A percentile compares a stretch with the other conserved stretches of the same genome.
Conservation (phyloP, 805 yeast species). For the Groenewaldozyma salmanticensis region DNA sequence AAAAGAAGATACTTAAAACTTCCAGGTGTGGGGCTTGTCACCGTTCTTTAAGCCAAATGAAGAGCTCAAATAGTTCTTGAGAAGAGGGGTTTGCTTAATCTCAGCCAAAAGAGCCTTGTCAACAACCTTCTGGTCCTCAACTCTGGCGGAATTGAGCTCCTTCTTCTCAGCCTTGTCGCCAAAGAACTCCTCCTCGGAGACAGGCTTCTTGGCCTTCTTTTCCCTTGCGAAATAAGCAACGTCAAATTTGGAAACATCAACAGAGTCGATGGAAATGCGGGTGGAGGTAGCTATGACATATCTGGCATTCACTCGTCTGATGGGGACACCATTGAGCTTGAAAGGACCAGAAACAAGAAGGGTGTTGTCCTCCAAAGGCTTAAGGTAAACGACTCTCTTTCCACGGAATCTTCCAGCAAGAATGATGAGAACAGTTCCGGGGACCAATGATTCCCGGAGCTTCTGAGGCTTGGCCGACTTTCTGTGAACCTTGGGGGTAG, state of each 20-base stretch:
- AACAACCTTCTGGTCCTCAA: slow-evolving; percentile 92
- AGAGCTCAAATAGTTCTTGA: slow-evolving; percentile 92
- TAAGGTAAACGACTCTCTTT: slow-evolving; percentile 97
- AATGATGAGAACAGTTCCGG: slow-evolving; percentile 95
- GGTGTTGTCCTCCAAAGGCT: slow-evolving; percentile 96
- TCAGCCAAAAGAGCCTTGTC: slow-evolving; percentile 87
- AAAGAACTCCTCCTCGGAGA: slow-evolving; percentile 83
- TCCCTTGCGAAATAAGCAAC: slow-evolving; percentile 96
- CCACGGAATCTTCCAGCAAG: slow-evolving; percentile 99
- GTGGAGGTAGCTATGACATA: slow-evolving; percentile 99
- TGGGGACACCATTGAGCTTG: slow-evolving; percentile 99
- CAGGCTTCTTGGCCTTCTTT: slow-evolving; percentile 69
- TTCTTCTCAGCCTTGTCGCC: slow-evolving; percentile 67
- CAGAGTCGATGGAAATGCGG: slow-evolving; percentile 66
- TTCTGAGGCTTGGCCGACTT: slow-evolving; percentile 88
- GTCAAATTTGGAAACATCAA: slow-evolving; percentile 84
- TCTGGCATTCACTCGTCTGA: slow-evolving; percentile 98
- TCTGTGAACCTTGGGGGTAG: slow-evolving; percentile 83
- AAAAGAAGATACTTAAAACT: slow-evolving; percentile 60
- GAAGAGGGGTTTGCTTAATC: slow-evolving; percentile 94
- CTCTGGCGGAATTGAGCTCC: slow-evolving; percentile 85
- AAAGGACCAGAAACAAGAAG: slow-evolving; percentile 96
- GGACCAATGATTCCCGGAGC: slow-evolving; percentile 90
- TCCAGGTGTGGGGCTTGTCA: slow-evolving; percentile 97
- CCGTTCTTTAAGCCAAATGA: slow-evolving; percentile 96